Evolutionary conservation across 805 yeast species (phyloP).

Genomic region (Clavispora santaluciae): DNA sequence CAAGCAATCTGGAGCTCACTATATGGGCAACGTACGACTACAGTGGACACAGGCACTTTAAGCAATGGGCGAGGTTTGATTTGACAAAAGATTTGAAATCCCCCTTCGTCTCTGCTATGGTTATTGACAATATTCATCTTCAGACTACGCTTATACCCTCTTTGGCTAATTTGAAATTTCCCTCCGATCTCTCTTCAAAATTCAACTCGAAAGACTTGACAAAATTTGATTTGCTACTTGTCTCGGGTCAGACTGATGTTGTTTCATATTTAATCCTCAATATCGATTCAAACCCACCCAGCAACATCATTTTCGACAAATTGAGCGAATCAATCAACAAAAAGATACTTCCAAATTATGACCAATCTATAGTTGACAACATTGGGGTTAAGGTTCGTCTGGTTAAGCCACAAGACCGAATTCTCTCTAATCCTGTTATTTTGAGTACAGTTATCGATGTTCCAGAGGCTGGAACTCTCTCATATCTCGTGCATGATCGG

Average conservation of each 20-base stretch:
- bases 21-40: conserved; percentile 67
- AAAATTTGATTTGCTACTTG: conserved; percentile 32
- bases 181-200: neutral
- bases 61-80: conserved; percentile 49
- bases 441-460: neutral
- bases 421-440: neutral
- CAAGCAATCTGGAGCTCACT: conserved; percentile 53
- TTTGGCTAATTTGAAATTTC: neutral
- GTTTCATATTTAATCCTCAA: conserved; percentile 46
- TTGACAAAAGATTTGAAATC: conserved; percentile 11
- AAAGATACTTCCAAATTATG: conserved; percentile 6
- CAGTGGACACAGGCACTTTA: conserved; percentile 53
- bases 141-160: conserved; percentile 18
- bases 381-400: neutral
- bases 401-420: neutral
- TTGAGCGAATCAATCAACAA: conserved; percentile 19
- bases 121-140: conserved; percentile 37
- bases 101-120: conserved; percentile 14
- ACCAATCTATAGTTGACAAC: neutral
- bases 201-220: conserved; percentile 4
- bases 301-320: conserved; percentile 39
- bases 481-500: conserved; percentile 34
- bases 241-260: conserved; percentile 39
- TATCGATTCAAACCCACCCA: conserved; percentile 52
- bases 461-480: conserved; percentile 2